These are phyloP conservation scores for Chaetomium strumarium DNA, from an alignment of 2,329 filamentous ascomycete species.

Conservation along the genomic window DNA sequence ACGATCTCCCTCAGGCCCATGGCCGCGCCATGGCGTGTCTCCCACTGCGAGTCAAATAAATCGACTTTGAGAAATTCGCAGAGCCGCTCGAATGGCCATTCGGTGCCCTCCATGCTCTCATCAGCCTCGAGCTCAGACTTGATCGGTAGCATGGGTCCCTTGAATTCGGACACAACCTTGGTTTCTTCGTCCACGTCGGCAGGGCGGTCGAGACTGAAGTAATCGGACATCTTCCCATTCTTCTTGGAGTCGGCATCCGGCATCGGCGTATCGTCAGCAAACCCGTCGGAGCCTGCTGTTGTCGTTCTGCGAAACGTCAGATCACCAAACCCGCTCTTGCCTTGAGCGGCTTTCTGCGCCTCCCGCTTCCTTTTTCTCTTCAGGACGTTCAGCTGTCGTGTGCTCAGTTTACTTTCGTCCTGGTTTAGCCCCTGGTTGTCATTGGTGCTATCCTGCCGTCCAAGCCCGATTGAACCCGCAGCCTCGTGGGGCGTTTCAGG, in stretches of 20 bases:
- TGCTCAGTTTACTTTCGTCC: slow-evolving; percentile 73
- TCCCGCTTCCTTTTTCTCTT: slow-evolving; percentile 92
- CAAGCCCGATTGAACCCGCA: slow-evolving; percentile 27
- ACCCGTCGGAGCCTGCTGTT: slow-evolving; percentile 55
- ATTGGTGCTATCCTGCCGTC: slow-evolving; percentile 30
- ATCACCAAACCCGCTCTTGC: slow-evolving; percentile 85
- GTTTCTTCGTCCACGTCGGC: slow-evolving; percentile 77
- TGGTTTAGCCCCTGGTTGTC: slow-evolving; percentile 36
- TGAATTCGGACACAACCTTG: slow-evolving; percentile 93
- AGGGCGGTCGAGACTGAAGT: slow-evolving; percentile 81
- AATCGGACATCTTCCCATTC: slow-evolving; percentile 67
- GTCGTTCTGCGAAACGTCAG: slow-evolving; percentile 63
- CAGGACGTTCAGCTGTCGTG: slow-evolving; percentile 86
- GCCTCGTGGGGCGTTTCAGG: slow-evolving; percentile 43
- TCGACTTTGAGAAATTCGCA: slow-evolving; percentile 93
- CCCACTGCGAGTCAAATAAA: slow-evolving; percentile 89
- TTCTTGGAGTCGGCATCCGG: slow-evolving; percentile 49
- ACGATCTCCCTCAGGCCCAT: slow-evolving; percentile 91
- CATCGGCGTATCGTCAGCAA: slow-evolving; percentile 54
- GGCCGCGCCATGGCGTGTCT: slow-evolving; percentile 90
- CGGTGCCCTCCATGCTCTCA: slow-evolving; percentile 66
- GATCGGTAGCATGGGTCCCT: slow-evolving; percentile 72
- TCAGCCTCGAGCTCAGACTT: slow-evolving; percentile 82
- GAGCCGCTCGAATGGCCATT: slow-evolving; percentile 92
- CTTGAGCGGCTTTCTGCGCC: slow-evolving; percentile 75